phyloP scores from a whole-genome alignment of 768 basidiomycete species.

The Boletus huronensis region DNA sequence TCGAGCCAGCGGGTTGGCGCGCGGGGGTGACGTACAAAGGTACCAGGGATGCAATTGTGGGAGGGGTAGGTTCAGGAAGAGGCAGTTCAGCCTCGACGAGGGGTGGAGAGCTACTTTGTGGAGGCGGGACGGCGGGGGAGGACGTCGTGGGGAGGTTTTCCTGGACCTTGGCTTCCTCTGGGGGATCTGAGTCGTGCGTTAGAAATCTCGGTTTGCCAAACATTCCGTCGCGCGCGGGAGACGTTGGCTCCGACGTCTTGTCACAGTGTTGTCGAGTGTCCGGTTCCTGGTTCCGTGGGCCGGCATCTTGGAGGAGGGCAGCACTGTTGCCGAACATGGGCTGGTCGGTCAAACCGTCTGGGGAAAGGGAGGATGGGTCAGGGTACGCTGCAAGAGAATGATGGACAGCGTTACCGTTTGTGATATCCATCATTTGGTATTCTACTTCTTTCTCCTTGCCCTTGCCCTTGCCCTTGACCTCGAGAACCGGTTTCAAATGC shows the following conservation, averaged over 20 bases:
- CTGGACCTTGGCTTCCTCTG: slow-evolving; percentile 4
- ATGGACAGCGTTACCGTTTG: slow-evolving; percentile 30
- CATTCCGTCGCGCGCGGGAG: background rate
- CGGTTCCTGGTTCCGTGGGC: background rate
- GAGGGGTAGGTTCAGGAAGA: background rate
- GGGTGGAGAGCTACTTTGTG: slow-evolving; percentile 30
- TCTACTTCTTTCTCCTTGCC: slow-evolving; percentile 33
- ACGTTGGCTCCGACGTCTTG: background rate
- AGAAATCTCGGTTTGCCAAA: slow-evolving; percentile 39
- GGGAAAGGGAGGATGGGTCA: background rate
- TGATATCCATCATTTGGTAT: slow-evolving; percentile 34
- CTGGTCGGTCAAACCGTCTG: slow-evolving; percentile 6
- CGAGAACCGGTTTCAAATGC: background rate
- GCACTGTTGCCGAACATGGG: slow-evolving; percentile 21
- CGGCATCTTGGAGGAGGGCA: slow-evolving; percentile 20
- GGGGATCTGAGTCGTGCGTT: slow-evolving; percentile 21
- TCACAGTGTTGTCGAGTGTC: background rate
- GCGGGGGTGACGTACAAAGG: background rate
- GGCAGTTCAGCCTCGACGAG: slow-evolving; percentile 2
- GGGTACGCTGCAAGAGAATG: background rate
- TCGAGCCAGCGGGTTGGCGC: background rate
- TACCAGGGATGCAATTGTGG: background rate
- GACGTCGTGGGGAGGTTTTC: slow-evolving; percentile 1
- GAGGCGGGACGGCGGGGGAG: slow-evolving; percentile 22
- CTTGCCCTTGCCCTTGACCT: slow-evolving; percentile 27